phyloP scores from a whole-genome alignment of 208 protist species.

The Trypanosoma lewisi region DNA sequence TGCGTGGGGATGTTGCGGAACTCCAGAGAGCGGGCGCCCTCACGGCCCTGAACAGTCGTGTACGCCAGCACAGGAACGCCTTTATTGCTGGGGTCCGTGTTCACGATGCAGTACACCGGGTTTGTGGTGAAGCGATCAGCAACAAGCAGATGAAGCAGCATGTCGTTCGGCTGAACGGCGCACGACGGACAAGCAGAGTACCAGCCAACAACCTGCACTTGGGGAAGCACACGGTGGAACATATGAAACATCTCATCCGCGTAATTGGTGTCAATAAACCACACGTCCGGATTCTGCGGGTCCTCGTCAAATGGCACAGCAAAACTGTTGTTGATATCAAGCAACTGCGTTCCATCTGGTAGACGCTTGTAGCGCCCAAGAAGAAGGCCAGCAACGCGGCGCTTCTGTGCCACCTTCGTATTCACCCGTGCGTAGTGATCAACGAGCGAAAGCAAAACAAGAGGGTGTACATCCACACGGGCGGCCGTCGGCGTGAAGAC shows the following conservation, averaged over 20 bases:
- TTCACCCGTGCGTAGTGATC: constrained; percentile 99
- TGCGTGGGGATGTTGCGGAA: constrained; percentile 91
- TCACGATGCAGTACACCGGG: constrained; percentile 92
- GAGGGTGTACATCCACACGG: constrained; percentile 96
- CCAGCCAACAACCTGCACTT: constrained; percentile 98
- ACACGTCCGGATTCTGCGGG: constrained; percentile 94
- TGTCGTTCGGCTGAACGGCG: constrained; percentile 94
- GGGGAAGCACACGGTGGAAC: constrained; percentile 98
- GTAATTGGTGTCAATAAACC: constrained; percentile 98
- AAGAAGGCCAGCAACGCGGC: constrained; percentile 97
- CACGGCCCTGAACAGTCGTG: constrained; percentile 84
- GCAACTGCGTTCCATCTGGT: constrained; percentile 43
- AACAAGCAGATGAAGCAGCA: constrained; percentile 97
- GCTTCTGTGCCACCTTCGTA: constrained; percentile 81
- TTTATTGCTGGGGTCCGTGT: constrained; percentile 88
- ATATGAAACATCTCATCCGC: constrained; percentile 98
- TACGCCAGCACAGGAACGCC: constrained; percentile 88
- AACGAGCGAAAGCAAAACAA: constrained; percentile 98
- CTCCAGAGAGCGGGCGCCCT: constrained; percentile 74
- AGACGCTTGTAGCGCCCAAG: constrained; percentile 88
- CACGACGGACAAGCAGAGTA: constrained; percentile 97
- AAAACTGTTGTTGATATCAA: constrained; percentile 97
- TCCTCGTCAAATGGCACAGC: constrained; percentile 99
- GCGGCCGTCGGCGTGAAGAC: constrained; percentile 51
- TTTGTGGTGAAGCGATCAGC: constrained; percentile 90